Percentiles rank a stretch among this genome's conserved stretches.
phyloP scores from a whole-genome alignment of 257 asterid species.

The Jaltomata sinuosa region DNA sequence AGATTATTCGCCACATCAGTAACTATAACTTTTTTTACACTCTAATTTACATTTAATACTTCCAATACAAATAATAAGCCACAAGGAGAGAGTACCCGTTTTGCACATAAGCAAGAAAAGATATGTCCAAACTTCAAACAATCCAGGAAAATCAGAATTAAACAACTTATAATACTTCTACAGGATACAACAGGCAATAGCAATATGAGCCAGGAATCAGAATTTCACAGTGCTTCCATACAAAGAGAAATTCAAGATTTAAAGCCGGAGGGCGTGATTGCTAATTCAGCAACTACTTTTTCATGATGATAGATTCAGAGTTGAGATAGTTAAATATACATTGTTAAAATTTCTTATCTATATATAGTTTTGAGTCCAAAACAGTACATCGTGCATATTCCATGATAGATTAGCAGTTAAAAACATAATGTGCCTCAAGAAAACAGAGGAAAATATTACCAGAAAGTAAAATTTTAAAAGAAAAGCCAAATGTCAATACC shows the following conservation, averaged over 20 bases:
- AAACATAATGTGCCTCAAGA: not conserved
- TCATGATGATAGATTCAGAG: not conserved
- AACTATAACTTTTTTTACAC: not conserved
- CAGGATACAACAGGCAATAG: not conserved
- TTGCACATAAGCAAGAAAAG: not conserved
- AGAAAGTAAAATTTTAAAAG: not conserved
- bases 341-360: not conserved
- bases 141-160: not conserved
- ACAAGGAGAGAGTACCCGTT: not conserved
- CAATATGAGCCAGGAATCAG: not conserved
- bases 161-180: not conserved
- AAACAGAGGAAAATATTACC: not conserved
- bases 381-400: not conserved
- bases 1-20: not conserved
- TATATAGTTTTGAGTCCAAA: not conserved
- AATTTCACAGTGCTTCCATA: not conserved
- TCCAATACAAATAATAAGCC: not conserved
- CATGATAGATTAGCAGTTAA: not conserved
- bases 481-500: constrained; percentile 12
- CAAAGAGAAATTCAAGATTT: not conserved
- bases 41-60: not conserved
- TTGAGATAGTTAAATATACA: not conserved
- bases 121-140: not conserved
- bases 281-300: not conserved
- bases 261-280: not conserved